Percentiles rank a stretch among this genome's conserved stretches.
Evolutionary conservation across 2,329 filamentous ascomycete species (phyloP).

Genomic region (Penicillium oxalicum): DNA sequence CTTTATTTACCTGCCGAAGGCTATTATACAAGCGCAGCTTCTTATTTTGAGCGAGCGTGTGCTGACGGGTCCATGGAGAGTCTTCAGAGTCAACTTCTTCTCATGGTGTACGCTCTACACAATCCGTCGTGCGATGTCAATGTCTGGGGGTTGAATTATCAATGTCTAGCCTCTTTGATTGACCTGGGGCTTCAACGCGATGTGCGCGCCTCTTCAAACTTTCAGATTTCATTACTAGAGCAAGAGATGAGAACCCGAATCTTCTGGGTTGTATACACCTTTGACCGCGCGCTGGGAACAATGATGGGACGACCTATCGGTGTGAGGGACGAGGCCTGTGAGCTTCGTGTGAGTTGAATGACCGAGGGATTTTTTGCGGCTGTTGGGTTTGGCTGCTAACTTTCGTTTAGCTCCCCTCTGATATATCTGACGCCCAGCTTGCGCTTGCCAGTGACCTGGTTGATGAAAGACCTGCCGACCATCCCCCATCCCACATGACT

Average conservation of each 20-base stretch:
- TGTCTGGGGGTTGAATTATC: slow-evolving; percentile 52
- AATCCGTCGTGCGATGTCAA: slow-evolving; percentile 47
- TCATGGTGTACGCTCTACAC: slow-evolving; percentile 47
- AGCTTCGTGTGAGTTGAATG: slow-evolving; percentile 40
- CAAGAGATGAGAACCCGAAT: slow-evolving; percentile 52
- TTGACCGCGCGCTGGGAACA: slow-evolving; percentile 49
- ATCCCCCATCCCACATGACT: slow-evolving; percentile 29
- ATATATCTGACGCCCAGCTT: slow-evolving; percentile 17
- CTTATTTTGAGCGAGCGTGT: slow-evolving; percentile 43
- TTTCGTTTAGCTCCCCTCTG: slow-evolving; percentile 12
- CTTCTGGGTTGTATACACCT: slow-evolving; percentile 50
- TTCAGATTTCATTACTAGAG: slow-evolving; percentile 42
- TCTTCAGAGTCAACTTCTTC: slow-evolving; percentile 43
- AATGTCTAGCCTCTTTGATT: slow-evolving; percentile 48
- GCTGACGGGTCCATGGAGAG: slow-evolving; percentile 47
- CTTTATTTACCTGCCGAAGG: slow-evolving; percentile 45
- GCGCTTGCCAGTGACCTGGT: slow-evolving; percentile 8
- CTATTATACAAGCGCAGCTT: slow-evolving; percentile 46
- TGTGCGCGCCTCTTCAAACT: slow-evolving; percentile 35
- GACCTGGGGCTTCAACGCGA: slow-evolving; percentile 50
- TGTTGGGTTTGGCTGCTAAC: not conserved
- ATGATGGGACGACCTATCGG: slow-evolving; percentile 55
- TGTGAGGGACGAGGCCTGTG: slow-evolving; percentile 51
- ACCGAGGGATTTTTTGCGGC: not conserved
- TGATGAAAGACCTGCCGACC: not conserved